Percentiles rank a stretch among this genome's conserved stretches.
Evolutionary conservation across 2,329 filamentous ascomycete species (phyloP).

Genomic region (Penicillium paneum): DNA sequence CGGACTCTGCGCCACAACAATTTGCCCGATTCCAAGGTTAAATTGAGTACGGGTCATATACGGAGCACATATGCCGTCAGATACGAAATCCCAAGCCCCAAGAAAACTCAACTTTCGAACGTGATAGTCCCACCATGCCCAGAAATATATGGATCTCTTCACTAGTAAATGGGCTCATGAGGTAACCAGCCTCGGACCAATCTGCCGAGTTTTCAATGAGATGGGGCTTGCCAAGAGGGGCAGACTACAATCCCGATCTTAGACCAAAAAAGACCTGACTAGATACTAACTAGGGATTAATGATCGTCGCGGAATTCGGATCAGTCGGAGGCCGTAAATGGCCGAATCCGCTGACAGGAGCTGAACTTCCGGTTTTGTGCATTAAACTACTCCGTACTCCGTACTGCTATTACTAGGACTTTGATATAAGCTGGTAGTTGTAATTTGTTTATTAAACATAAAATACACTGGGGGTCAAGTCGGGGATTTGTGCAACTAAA

Average conservation of each 20-base stretch:
- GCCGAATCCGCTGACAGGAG: conserved; percentile 11
- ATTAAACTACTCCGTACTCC: neutral
- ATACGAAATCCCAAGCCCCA: neutral
- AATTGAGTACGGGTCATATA: neutral
- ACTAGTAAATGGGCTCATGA: neutral
- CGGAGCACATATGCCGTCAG: too few relatives aligned
- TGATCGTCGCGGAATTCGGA: conserved; percentile 13
- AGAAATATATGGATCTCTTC: neutral
- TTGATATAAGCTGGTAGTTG: too few relatives aligned
- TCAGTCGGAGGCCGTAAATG: conserved; percentile 13
- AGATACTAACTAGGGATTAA: too few relatives aligned
- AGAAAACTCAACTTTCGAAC: conserved; percentile 5
- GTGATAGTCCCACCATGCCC: neutral
- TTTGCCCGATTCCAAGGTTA: neutral
- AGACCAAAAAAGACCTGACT: too few relatives aligned
- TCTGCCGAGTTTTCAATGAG: neutral
- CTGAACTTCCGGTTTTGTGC: neutral
- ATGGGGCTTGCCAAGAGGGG: conserved; percentile 2
- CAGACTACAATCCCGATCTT: neutral
- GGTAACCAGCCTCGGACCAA: neutral
- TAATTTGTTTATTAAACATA: neutral
- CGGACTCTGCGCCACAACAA: neutral
- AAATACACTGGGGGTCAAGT: neutral
- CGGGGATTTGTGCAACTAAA: neutral
- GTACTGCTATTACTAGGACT: too few relatives aligned